Percentiles rank a stretch among this genome's conserved stretches.
phyloP scores from a whole-genome alignment of 345 rosid species.

The Camelina sativa region DNA sequence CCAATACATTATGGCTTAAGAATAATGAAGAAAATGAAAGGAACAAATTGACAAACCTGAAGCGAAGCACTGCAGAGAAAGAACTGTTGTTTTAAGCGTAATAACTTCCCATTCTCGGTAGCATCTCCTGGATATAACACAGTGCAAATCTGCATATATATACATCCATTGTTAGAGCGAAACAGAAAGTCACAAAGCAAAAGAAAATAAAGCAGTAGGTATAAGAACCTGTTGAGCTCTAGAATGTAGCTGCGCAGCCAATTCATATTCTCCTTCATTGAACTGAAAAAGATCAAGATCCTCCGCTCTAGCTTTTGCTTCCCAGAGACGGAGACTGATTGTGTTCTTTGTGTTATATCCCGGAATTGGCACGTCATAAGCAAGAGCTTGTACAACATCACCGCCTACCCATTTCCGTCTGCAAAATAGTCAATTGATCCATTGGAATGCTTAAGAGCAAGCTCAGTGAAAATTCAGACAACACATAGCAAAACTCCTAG shows the following conservation, averaged over 20 bases:
- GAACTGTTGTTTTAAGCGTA: constrained; percentile 94
- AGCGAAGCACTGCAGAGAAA: constrained; percentile 98
- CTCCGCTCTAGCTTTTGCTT: constrained; percentile 78
- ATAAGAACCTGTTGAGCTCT: constrained; percentile 72
- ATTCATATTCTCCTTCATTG: constrained; percentile 94
- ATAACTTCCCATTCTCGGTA: constrained; percentile 91
- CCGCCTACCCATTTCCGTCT: constrained; percentile 93
- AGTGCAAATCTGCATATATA: constrained; percentile 78
- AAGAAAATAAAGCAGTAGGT: constrained; percentile 23
- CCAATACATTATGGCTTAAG: constrained; percentile 7
- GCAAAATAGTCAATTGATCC: constrained; percentile 40
- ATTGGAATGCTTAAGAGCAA: constrained; percentile 24
- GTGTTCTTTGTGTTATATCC: constrained; percentile 95
- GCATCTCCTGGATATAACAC: constrained; percentile 98
- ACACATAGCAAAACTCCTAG: constrained; percentile 3
- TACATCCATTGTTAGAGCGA: constrained; percentile 2
- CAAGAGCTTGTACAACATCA: constrained; percentile 85
- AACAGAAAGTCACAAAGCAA: constrained; percentile 13
- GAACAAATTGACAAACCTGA: constrained; percentile 65
- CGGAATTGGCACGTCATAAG: constrained; percentile 95
- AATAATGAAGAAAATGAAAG: constrained; percentile 24
- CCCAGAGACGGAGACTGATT: constrained; percentile 98
- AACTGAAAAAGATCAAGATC: constrained; percentile 85
- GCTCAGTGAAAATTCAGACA: constrained; percentile 3
- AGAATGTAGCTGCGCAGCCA: constrained; percentile 87